Conservation (phyloP, 805 yeast species). For the Nematodospora valgi region DNA sequence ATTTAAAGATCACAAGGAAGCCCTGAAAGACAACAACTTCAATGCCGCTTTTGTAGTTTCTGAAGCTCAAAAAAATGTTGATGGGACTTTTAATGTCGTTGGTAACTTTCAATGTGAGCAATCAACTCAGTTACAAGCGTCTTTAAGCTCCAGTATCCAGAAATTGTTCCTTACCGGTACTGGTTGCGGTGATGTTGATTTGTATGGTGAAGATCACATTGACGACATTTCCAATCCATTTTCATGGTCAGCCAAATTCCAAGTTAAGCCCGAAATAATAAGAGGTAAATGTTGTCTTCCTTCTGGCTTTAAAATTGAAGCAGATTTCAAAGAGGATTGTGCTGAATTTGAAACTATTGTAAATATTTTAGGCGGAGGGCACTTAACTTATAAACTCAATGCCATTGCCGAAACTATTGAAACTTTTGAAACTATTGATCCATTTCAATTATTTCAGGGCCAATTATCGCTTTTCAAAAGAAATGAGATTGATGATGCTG, state of each 20-base stretch:
- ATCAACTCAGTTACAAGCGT: slow-evolving; percentile 14
- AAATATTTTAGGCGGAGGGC: slow-evolving; percentile 2
- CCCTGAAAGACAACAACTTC: too few species aligned
- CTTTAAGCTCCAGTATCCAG: slow-evolving; percentile 15
- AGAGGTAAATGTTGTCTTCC: slow-evolving; percentile 23
- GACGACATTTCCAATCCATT: slow-evolving; percentile 13
- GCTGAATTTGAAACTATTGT: slow-evolving; percentile 3
- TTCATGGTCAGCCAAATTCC: slow-evolving; percentile 21
- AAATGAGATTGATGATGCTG: background rate
- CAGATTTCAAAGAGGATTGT: slow-evolving; percentile 11
- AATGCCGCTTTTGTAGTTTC: slow-evolving; percentile 23
- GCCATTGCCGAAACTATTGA: background rate
- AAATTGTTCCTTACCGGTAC: slow-evolving; percentile 18
- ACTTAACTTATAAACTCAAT: slow-evolving; percentile 4
- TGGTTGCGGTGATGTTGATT: slow-evolving; percentile 16
- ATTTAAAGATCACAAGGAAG: too few species aligned
- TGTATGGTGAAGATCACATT: slow-evolving; percentile 10
- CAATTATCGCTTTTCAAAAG: background rate
- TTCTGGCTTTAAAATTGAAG: slow-evolving; percentile 16
- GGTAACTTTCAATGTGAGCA: slow-evolving; percentile 21
- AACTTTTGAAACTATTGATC: slow-evolving; percentile 2
- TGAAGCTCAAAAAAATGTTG: slow-evolving; percentile 18
- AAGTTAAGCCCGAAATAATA: slow-evolving; percentile 16
- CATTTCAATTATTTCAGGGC: background rate
- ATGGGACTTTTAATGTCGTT: slow-evolving; percentile 17